Evolutionary conservation across 768 basidiomycete species (phyloP).

Genomic region (Kwoniella sp.): DNA sequence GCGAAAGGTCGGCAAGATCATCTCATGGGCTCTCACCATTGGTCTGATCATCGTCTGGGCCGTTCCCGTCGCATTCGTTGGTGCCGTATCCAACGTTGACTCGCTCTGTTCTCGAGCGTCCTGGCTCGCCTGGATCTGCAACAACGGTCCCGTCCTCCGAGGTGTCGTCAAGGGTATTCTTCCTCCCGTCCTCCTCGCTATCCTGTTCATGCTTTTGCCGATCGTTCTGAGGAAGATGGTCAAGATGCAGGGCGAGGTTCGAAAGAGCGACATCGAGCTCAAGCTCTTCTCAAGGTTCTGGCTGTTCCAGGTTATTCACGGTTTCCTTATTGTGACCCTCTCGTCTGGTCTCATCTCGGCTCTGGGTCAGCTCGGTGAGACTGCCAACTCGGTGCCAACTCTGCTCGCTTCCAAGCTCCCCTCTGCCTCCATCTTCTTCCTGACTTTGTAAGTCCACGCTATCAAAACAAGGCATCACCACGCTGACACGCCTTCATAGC

Average conservation of each 20-base stretch:
- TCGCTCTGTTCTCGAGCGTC: slow-evolving; percentile 35
- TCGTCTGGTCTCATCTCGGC: slow-evolving; percentile 46
- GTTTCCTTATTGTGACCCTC: slow-evolving; percentile 50
- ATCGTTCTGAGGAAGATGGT: slow-evolving; percentile 45
- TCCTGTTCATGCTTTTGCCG: slow-evolving; percentile 50
- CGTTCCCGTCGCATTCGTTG: slow-evolving; percentile 49
- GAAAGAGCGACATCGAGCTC: slow-evolving; percentile 48
- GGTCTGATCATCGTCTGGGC: slow-evolving; percentile 51
- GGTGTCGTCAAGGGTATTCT: slow-evolving; percentile 50
- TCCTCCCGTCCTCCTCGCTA: slow-evolving; percentile 47
- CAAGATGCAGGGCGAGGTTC: slow-evolving; percentile 43
- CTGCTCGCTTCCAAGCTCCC: slow-evolving; percentile 46
- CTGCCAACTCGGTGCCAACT: slow-evolving; percentile 31
- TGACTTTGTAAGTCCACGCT: slow-evolving; percentile 48
- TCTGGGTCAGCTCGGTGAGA: slow-evolving; percentile 28
- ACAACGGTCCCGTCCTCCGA: slow-evolving; percentile 23
- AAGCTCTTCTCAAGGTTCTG: slow-evolving; percentile 49
- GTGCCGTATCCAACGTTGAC: slow-evolving; percentile 48
- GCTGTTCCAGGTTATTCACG: slow-evolving; percentile 51
- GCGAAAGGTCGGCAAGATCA: slow-evolving; percentile 34
- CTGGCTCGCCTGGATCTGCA: slow-evolving; percentile 50
- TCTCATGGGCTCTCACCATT: slow-evolving; percentile 48
- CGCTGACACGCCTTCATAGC: no score
- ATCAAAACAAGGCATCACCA: no score
- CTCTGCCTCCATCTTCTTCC: slow-evolving; percentile 50